Base-by-base conservation (phyloP, 202 grass and related monocot species). In the Alloteropsis angusta region DNA sequence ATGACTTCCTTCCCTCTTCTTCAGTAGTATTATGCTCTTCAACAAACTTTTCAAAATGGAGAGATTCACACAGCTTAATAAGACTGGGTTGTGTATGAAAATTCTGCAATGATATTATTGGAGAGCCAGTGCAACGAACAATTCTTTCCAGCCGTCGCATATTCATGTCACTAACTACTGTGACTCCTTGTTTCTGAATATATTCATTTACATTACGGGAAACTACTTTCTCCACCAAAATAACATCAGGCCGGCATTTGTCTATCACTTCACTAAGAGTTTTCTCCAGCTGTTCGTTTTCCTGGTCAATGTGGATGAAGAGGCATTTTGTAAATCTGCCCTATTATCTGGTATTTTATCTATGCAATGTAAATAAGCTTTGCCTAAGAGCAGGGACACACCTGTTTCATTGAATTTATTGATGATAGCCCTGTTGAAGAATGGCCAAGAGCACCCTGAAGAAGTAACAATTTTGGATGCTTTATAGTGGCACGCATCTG, bases 141-240 rank as follows among this genome's bases (percentile, higher is more conserved):
- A 98, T 93, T 83, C 96, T 90, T 82, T 89, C 78, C 81, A 98
- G 76, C 8, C 96, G 87, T 17, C 49, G 84, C 4, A 77, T 78
- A 77, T 93, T 95, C 92, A 95, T 98, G 82, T 98, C 92, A 76
- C 88, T 89, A 59, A 95, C 86, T 77, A 98, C 58, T 12, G 96
- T 91, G 36, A 93, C 87, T 86, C 81, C 84, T 83, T 80, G 78
- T 82, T 92, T 92, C 59, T 88, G 81, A 72, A 98, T 68, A 84
- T 85, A 84, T 50, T 95, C 92, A 59, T 93, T 93, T 74, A 91
- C 75, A 11, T 91, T 89, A 50, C 92, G 73, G 66, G 96, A 89
- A 83, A 92, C 92, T 35, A 80, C 79, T 91, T 95, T 98, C 89
- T 98, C 92, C 35, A 95, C 96, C 75, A 98, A 77, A 74, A 98